Conservation (phyloP, 306 rosid genomes). For the Abrus pulchellus region DNA sequence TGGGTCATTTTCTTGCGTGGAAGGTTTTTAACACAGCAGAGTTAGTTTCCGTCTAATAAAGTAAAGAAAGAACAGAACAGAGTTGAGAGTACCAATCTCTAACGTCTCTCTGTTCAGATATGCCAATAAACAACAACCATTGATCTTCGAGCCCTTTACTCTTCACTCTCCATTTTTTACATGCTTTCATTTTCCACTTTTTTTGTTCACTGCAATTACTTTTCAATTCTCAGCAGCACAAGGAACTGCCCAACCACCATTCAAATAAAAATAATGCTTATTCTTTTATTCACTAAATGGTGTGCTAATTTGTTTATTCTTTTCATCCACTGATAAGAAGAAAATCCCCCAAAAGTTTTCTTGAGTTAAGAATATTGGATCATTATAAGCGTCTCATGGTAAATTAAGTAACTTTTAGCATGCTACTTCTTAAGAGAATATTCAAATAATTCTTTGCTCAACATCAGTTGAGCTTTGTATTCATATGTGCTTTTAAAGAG, state of each 20-base stretch:
- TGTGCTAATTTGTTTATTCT: too few species aligned
- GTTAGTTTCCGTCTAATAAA: constrained; percentile 8
- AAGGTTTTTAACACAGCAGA: neutral
- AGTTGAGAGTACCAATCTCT: constrained; percentile 49
- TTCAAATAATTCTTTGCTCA: too few species aligned
- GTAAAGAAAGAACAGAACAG: constrained; percentile 15
- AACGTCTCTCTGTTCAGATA: constrained; percentile 55
- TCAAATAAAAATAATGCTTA: too few species aligned
- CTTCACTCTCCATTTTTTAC: neutral
- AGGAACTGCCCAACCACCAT: too few species aligned
- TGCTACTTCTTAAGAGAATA: neutral
- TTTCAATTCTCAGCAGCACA: neutral
- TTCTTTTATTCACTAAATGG: too few species aligned
- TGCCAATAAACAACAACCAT: constrained; percentile 49
- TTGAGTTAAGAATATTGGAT: too few species aligned
- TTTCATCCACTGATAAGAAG: too few species aligned
- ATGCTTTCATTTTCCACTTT: neutral
- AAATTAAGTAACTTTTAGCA: neutral
- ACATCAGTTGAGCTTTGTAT: neutral
- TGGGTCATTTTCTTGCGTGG: constrained; percentile 38
- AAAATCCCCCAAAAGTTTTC: neutral
- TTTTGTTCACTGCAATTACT: neutral
- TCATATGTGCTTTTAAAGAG: neutral
- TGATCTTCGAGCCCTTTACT: constrained; percentile 38
- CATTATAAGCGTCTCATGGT: too few species aligned